A percentile compares a stretch with the other conserved stretches of the same genome.
phyloP scores from a whole-genome alignment of 805 yeast genomes.

The Spencermartinsiella europaea region DNA sequence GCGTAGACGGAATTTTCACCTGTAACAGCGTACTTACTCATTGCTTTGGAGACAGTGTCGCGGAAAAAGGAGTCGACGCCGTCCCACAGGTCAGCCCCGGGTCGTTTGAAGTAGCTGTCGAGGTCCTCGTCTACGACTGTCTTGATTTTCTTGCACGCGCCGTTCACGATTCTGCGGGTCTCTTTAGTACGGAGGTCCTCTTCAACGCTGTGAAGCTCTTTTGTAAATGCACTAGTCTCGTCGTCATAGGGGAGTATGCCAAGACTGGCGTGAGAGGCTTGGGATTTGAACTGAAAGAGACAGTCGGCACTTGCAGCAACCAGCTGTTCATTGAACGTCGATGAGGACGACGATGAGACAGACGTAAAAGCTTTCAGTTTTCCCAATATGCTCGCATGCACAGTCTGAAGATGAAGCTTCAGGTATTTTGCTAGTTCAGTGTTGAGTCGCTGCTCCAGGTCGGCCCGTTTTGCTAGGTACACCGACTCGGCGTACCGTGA shows the following conservation, averaged over 20 bases:
- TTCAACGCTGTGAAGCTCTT: slow-evolving; percentile 34
- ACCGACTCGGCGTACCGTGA: slow-evolving; percentile 66
- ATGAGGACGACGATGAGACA: background rate
- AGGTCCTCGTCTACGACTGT: slow-evolving; percentile 38
- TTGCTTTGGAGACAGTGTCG: slow-evolving; percentile 27
- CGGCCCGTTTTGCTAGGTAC: slow-evolving; percentile 55
- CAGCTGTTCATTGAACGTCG: slow-evolving; percentile 9
- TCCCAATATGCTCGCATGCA: background rate
- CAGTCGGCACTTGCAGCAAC: slow-evolving; percentile 22
- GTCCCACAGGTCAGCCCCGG: slow-evolving; percentile 59
- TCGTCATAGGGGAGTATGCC: slow-evolving; percentile 28
- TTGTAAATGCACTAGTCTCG: slow-evolving; percentile 25
- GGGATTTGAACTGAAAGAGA: slow-evolving; percentile 26
- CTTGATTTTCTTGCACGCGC: slow-evolving; percentile 18
- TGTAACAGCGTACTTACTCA: slow-evolving; percentile 33
- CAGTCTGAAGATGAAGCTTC: slow-evolving; percentile 33
- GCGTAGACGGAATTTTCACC: background rate
- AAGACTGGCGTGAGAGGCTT: slow-evolving; percentile 34
- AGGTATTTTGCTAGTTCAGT: slow-evolving; percentile 39
- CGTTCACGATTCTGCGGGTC: slow-evolving; percentile 38
- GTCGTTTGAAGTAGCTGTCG: slow-evolving; percentile 43
- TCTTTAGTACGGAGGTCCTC: slow-evolving; percentile 35
- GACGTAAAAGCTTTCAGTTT: background rate
- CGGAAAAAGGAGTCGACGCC: slow-evolving; percentile 43
- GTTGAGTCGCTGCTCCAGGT: slow-evolving; percentile 47